phyloP scores from a whole-genome alignment of 345 rosid genomes.

The Hibiscus trionum region DNA sequence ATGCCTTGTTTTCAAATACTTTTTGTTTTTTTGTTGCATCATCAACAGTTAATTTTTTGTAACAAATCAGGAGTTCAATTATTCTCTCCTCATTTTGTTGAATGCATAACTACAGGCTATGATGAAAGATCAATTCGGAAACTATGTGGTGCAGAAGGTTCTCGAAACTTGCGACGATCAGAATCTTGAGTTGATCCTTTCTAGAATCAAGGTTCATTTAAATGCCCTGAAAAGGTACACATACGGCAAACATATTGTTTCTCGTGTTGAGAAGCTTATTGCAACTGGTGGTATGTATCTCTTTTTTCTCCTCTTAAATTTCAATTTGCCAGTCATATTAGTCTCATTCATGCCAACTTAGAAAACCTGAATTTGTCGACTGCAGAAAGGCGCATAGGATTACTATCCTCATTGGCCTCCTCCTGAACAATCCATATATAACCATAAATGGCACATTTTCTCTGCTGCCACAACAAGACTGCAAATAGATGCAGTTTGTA shows the following conservation, averaged over 20 bases:
- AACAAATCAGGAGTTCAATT: neutral
- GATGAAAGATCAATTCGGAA: constrained; percentile 99
- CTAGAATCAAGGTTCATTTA: constrained; percentile 84
- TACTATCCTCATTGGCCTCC: constrained; percentile 35
- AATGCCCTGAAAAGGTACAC: constrained; percentile 85
- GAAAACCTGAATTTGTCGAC: neutral
- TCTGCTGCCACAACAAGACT: constrained; percentile 6
- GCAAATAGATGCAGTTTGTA: constrained; percentile 16
- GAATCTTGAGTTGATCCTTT: constrained; percentile 66
- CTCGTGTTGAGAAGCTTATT: constrained; percentile 90
- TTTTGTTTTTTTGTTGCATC: neutral
- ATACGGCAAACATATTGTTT: constrained; percentile 89
- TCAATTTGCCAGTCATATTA: neutral
- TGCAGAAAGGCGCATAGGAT: constrained; percentile 81
- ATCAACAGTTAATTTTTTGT: neutral
- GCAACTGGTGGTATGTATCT: constrained; percentile 62
- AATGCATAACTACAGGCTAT: constrained; percentile 57
- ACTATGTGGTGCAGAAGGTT: constrained; percentile 93
- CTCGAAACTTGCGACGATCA: constrained; percentile 82
- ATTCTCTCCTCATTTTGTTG: neutral
- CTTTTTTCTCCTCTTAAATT: neutral
- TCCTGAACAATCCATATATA: constrained; percentile 10
- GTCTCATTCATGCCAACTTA: neutral
- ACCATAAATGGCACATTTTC: constrained; percentile 11
- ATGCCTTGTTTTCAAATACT: neutral